Conservation (phyloP, 495 filamentous ascomycete genomes). For the Podospora fimiseda region DNA sequence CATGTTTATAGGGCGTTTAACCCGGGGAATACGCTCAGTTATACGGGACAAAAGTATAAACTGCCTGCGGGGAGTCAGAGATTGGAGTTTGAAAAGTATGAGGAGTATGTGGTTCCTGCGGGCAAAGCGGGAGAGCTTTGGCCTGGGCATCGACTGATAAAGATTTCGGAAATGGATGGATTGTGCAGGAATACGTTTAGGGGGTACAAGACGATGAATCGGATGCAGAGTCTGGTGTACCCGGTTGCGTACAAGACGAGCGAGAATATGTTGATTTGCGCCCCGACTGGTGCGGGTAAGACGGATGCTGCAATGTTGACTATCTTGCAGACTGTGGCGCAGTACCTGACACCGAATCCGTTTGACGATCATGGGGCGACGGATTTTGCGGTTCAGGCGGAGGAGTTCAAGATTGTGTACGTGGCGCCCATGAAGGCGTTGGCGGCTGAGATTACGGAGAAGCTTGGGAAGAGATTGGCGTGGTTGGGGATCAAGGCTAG, state of each 20-base stretch:
- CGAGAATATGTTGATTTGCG: constrained; percentile 98
- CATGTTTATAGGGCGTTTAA: constrained; percentile 83
- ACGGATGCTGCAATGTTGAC: constrained; percentile 98
- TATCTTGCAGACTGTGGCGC: constrained; percentile 79
- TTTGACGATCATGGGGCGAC: constrained; percentile 63
- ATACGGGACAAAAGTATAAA: constrained; percentile 69
- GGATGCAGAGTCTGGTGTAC: constrained; percentile 96
- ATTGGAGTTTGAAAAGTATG: constrained; percentile 58
- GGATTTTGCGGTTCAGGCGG: constrained; percentile 68
- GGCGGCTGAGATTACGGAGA: constrained; percentile 91
- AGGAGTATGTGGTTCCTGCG: constrained; percentile 82
- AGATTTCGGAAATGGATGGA: constrained; percentile 78
- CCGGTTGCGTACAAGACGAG: constrained; percentile 91
- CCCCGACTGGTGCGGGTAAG: constrained; percentile 96
- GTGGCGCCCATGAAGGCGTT: constrained; percentile 98
- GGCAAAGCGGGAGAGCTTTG: constrained; percentile 68
- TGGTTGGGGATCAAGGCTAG: constrained; percentile 87
- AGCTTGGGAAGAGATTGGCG: constrained; percentile 85
- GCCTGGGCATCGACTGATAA: constrained; percentile 62
- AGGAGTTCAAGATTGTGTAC: constrained; percentile 97
- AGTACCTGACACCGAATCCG: constrained; percentile 75
- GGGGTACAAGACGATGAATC: constrained; percentile 86
- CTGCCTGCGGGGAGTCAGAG: constrained; percentile 61
- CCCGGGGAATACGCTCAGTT: constrained; percentile 74
- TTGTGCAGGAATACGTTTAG: constrained; percentile 88